A percentile compares a stretch with the other conserved stretches of the same genome.
These are phyloP conservation scores for Chrysanthemum lavandulifolium DNA, from an alignment of 129 eudicot genomes.

Conservation along the genomic window DNA sequence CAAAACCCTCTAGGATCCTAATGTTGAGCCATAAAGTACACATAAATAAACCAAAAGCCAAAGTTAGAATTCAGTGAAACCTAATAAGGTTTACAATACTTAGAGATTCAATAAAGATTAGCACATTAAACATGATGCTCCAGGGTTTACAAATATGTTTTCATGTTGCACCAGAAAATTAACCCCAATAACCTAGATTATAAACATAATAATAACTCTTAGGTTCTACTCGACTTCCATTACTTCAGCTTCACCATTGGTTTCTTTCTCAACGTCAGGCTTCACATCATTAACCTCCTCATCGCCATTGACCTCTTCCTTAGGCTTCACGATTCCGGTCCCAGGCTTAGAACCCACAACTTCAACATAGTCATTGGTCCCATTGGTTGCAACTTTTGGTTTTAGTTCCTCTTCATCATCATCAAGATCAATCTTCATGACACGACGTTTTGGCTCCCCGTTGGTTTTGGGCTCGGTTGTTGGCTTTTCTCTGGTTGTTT, in stretches of 20 bases:
- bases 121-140: constrained; percentile 7
- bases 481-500: constrained; percentile 35
- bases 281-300: constrained; percentile 33
- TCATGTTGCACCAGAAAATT: not conserved
- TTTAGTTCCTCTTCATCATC: constrained; percentile 46
- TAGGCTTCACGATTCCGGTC: constrained; percentile 16
- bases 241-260: constrained; percentile 43
- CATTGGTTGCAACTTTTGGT: constrained; percentile 19
- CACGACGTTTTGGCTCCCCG: constrained; percentile 29
- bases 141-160: constrained; percentile 21
- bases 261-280: constrained; percentile 30
- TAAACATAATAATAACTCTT: not conserved
- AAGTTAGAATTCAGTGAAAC: not conserved
- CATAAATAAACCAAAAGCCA: not conserved
- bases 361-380: constrained; percentile 33
- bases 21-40: not conserved
- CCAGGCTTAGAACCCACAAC: constrained; percentile 25
- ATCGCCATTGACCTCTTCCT: constrained; percentile 19
- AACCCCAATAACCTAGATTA: constrained; percentile 3
- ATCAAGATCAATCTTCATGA: constrained; percentile 40
- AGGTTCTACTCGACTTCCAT: constrained; percentile 52
- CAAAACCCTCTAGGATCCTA: not conserved
- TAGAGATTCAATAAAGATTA: not conserved
- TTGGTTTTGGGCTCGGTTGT: constrained; percentile 23
- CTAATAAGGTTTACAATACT: not conserved